Evolutionary conservation across 768 basidiomycete species (phyloP), one percentile per base, ranked within the genome.

Genomic region (Lentinula raphanica): DNA sequence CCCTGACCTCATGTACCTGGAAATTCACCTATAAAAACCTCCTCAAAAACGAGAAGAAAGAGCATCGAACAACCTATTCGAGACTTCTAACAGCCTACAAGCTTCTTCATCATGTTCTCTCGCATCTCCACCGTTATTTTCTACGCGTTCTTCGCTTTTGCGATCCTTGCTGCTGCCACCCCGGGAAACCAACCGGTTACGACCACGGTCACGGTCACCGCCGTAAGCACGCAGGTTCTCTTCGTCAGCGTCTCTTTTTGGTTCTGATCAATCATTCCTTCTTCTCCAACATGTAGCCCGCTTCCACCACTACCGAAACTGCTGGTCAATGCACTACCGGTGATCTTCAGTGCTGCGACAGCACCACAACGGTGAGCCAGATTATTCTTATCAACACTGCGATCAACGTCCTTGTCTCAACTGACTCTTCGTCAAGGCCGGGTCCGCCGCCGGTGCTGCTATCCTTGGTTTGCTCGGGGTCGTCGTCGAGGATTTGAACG

Each of bases 381-480:
- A 8, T 17, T 3, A 15, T 25, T 2, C 19, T 29, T 31, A 31
- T 9, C 17, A 19, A 3, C n/a, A 12, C 13, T 31, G 17, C 9
- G 19, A 21, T 25, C 50, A 53, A 19, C 0, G 17, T 7, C 9
- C 1, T 49, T 15, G 11, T 9, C 32, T 35, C 3, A 29, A n/a
- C n/a, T 5, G 5, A 7, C 9, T 21, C 5, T 12, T 53, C 6
- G 25, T 3, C 3, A 49, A 53, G 50, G 50, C 50, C 38, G 50
- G 50, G 12, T 53, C 50, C 45, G 44, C 0, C 7, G 42, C 59
- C 1, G 59, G 23, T 2, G 27, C 54, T 12, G 36, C 21, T 9
- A 15, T 49, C 29, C 50, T 53, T n/a, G 45, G 51, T n/a, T 23
- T 55, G 32, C 59, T 59, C 15, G 59, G 59, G 28, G 35, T 59